Conservation (phyloP, 2,329 filamentous ascomycete species). For the Amauroascus verrucosus region DNA sequence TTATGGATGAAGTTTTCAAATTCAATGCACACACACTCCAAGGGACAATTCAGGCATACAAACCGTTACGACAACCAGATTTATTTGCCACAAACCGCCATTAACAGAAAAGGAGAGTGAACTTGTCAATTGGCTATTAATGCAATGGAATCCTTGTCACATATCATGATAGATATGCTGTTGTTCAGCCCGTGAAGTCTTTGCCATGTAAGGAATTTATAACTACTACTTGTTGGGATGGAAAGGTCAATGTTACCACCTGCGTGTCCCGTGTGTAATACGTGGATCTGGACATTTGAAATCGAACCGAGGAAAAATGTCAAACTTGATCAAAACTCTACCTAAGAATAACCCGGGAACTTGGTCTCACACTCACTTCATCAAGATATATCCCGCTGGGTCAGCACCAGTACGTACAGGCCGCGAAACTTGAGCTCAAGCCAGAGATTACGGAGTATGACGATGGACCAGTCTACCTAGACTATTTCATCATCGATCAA, state of each 20-base stretch:
- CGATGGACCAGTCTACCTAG: neutral
- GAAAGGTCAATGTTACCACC: neutral
- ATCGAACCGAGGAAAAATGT: neutral
- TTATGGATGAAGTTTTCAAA: too few species aligned
- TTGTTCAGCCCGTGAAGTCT: too few species aligned
- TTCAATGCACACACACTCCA: too few species aligned
- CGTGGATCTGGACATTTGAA: neutral
- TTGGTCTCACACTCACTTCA: neutral
- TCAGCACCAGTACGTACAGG: neutral
- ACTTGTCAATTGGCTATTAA: too few species aligned
- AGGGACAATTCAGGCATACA: too few species aligned
- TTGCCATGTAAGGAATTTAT: neutral
- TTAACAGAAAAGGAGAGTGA: too few species aligned
- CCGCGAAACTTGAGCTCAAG: neutral
- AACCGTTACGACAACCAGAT: too few species aligned
- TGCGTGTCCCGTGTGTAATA: neutral
- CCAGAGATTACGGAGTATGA: neutral
- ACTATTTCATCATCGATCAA: slow-evolving; percentile 1
- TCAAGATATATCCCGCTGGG: neutral
- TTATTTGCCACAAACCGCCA: too few species aligned
- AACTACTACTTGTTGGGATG: neutral
- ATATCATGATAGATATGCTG: too few species aligned
- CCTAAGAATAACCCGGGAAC: neutral
- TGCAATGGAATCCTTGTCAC: too few species aligned
- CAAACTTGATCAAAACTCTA: neutral